A percentile compares a stretch with the other conserved stretches of the same genome.
Conservation (phyloP, 2,329 filamentous ascomycete species). For the Penicillium sp. region DNA sequence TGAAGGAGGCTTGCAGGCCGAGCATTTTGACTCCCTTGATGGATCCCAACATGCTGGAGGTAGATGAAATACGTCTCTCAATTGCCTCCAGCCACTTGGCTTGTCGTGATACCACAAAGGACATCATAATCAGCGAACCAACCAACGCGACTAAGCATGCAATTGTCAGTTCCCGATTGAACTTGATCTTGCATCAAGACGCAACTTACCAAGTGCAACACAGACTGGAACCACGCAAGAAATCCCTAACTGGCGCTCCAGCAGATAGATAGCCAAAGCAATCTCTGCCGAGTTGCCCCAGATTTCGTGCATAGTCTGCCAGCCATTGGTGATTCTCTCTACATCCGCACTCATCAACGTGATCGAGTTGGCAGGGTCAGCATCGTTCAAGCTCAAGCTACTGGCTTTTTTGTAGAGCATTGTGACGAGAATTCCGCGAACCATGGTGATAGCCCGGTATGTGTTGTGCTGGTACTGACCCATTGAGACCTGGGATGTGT, state of each 20-base stretch:
- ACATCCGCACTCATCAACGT: slow-evolving; percentile 50
- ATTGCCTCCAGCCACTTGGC: slow-evolving; percentile 52
- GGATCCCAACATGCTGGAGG: slow-evolving; percentile 47
- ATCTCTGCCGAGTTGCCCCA: slow-evolving; percentile 49
- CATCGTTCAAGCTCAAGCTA: slow-evolving; percentile 32
- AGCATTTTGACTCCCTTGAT: slow-evolving; percentile 55
- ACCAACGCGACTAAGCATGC: slow-evolving; percentile 38
- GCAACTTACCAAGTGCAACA: slow-evolving; percentile 39
- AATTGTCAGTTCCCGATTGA: too few relatives aligned
- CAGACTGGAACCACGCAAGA: slow-evolving; percentile 47
- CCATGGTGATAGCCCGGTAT: slow-evolving; percentile 45
- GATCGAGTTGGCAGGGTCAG: slow-evolving; percentile 39
- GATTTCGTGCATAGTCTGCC: slow-evolving; percentile 45
- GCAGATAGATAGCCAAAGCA: slow-evolving; percentile 45
- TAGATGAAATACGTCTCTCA: slow-evolving; percentile 50
- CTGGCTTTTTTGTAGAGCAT: slow-evolving; percentile 51
- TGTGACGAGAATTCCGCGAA: slow-evolving; percentile 46
- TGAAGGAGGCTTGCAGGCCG: slow-evolving; percentile 45
- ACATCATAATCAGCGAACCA: slow-evolving; percentile 36
- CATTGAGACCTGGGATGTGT: slow-evolving; percentile 34
- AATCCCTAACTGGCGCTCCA: slow-evolving; percentile 42
- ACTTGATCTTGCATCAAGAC: too few relatives aligned
- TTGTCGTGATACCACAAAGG: slow-evolving; percentile 41
- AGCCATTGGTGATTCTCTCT: slow-evolving; percentile 44
- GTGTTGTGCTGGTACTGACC: slow-evolving; percentile 44